A percentile compares a stretch with the other conserved stretches of the same genome.
Evolutionary conservation across 2,329 filamentous ascomycete species (phyloP).

Genomic region (Aspergillus sclerotialis): DNA sequence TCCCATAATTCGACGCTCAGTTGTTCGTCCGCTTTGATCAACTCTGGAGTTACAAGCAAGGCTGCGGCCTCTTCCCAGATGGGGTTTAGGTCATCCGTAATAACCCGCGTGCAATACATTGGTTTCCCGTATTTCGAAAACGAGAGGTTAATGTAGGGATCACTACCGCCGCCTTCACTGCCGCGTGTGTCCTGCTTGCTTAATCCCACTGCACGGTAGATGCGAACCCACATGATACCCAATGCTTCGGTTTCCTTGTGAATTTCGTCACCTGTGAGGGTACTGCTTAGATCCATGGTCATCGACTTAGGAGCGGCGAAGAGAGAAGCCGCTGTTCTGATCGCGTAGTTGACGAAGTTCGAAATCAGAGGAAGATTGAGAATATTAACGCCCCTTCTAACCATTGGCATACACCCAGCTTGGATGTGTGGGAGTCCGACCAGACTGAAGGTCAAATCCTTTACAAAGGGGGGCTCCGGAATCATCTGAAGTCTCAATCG

Average conservation of each 20-base stretch:
- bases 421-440: conserved; percentile 89
- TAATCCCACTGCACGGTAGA: conserved; percentile 77
- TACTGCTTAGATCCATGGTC: conserved; percentile 82
- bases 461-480: conserved; percentile 85
- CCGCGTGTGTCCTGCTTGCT: conserved; percentile 87
- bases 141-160: conserved; percentile 89
- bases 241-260: conserved; percentile 78
- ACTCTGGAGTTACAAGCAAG: conserved; percentile 76
- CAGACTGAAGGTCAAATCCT: conserved; percentile 83
- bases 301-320: conserved; percentile 94
- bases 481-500: conserved; percentile 76
- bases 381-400: conserved; percentile 85
- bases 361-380: conserved; percentile 88
- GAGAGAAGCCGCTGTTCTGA: conserved; percentile 76
- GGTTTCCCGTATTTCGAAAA: conserved; percentile 97
- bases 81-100: conserved; percentile 88
- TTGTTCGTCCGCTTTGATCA: conserved; percentile 90
- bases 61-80: conserved; percentile 85
- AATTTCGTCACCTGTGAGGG: conserved; percentile 85
- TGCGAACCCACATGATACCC: conserved; percentile 86
- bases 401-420: conserved; percentile 84
- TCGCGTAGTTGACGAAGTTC: conserved; percentile 95
- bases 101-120: conserved; percentile 94
- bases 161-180: conserved; percentile 77
- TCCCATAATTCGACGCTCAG: conserved; percentile 95